phyloP scores from a whole-genome alignment of 225 moss, liverwort and hornwort species.

The Bryoerythrophyllum caledonicum region DNA sequence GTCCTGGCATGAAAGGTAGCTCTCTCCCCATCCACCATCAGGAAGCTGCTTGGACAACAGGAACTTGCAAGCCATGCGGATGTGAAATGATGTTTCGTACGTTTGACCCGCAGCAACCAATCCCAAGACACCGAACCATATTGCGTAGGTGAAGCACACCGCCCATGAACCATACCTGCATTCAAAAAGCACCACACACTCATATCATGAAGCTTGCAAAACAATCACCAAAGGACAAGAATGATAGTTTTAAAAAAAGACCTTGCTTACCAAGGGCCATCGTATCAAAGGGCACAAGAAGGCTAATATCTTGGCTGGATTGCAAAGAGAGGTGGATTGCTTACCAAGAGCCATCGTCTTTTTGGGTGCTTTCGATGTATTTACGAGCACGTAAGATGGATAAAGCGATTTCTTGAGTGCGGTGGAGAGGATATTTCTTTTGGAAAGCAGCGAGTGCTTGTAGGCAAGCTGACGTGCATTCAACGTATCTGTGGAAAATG shows the following conservation, averaged over 20 bases:
- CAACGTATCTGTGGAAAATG: conserved; percentile 70
- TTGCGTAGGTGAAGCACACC: conserved; percentile 87
- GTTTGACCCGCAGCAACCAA: conserved; percentile 83
- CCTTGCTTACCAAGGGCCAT: conserved; percentile 77
- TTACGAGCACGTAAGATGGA: conserved; percentile 68
- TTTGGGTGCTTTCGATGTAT: conserved; percentile 61
- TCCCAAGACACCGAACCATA: conserved; percentile 82
- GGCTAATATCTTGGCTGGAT: background rate
- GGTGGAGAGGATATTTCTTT: conserved; percentile 80
- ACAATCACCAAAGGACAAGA: background rate
- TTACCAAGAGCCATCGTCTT: conserved; percentile 93
- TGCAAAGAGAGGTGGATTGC: conserved; percentile 9
- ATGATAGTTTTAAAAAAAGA: background rate
- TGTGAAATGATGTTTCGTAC: conserved; percentile 70
- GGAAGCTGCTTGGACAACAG: conserved; percentile 79
- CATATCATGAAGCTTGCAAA: conserved; percentile 13
- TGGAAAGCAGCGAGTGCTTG: conserved; percentile 67
- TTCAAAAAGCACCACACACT: conserved; percentile 10
- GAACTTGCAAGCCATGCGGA: conserved; percentile 80
- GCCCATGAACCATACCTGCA: conserved; percentile 94
- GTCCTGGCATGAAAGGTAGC: conserved; percentile 88
- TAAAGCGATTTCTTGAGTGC: conserved; percentile 59
- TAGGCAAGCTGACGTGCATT: conserved; percentile 82
- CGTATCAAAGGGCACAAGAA: conserved; percentile 35
- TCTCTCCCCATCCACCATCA: conserved; percentile 96